These are phyloP conservation scores for Kurtzmaniella fragi DNA, from an alignment of 805 yeast genomes.

Conservation along the genomic window DNA sequence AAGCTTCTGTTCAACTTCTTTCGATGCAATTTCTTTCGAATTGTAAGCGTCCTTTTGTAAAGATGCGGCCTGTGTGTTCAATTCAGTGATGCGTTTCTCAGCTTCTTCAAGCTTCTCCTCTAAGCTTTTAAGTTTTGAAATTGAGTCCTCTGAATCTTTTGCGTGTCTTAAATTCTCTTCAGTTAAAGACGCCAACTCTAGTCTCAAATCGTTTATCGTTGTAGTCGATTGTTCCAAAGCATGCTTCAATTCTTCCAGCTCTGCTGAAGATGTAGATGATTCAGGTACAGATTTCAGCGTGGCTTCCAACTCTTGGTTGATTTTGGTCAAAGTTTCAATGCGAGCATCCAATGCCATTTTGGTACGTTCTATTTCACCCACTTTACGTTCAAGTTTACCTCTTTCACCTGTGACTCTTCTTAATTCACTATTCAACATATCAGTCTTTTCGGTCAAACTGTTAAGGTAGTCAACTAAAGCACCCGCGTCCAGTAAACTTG, in stretches of 20 bases:
- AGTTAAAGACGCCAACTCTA: too few species aligned
- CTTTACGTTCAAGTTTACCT: slow-evolving; percentile 2
- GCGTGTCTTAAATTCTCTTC: too few species aligned
- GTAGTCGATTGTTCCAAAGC: too few species aligned
- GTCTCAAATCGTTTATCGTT: too few species aligned
- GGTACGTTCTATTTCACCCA: slow-evolving; percentile 6
- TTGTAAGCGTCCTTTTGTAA: background rate
- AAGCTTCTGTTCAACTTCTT: background rate
- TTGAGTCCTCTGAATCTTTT: too few species aligned
- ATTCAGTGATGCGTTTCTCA: too few species aligned
- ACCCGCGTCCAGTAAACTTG: slow-evolving; percentile 68
- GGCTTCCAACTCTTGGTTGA: background rate
- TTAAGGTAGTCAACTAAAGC: slow-evolving; percentile 64
- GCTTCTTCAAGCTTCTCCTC: too few species aligned
- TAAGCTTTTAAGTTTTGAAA: too few species aligned
- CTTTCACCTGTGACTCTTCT: slow-evolving; percentile 38
- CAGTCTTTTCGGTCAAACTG: slow-evolving; percentile 55
- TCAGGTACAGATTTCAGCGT: too few species aligned
- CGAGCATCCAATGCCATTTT: slow-evolving; percentile 9
- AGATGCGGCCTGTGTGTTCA: too few species aligned
- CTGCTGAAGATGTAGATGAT: too few species aligned
- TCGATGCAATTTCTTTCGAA: slow-evolving; percentile 1
- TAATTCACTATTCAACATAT: slow-evolving; percentile 62
- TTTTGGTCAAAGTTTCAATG: slow-evolving; percentile 1
- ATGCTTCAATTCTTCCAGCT: too few species aligned